These are phyloP conservation scores for Cnidoscolus chayamansa DNA, from an alignment of 441 rosid species.

Conservation along the genomic window DNA sequence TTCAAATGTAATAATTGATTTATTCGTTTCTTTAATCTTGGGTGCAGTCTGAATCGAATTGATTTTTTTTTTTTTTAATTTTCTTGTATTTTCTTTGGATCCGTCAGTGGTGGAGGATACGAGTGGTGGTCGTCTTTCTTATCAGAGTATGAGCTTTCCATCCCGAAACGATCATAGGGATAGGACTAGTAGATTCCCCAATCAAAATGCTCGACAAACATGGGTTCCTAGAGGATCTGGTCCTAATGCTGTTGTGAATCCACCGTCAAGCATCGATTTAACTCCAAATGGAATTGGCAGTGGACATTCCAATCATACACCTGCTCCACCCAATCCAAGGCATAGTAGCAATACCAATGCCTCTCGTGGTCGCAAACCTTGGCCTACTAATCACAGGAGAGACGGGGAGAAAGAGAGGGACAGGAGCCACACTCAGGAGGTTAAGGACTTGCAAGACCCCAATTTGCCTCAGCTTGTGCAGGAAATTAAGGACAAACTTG, in stretches of 20 bases:
- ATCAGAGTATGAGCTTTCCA: constrained; percentile 52
- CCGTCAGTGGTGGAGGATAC: constrained; percentile 18
- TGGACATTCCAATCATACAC: constrained; percentile 19
- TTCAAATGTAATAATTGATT: not conserved
- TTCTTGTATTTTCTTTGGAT: not conserved
- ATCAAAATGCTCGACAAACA: constrained; percentile 47
- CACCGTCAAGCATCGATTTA: constrained; percentile 20
- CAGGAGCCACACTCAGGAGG: constrained; percentile 32
- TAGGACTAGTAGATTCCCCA: constrained; percentile 39
- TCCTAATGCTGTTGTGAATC: constrained; percentile 17
- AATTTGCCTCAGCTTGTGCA: constrained; percentile 91
- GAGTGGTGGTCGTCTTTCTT: constrained; percentile 17
- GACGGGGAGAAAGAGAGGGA: constrained; percentile 40
- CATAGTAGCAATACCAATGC: constrained; percentile 33
- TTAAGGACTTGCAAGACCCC: constrained; percentile 39
- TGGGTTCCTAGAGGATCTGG: constrained; percentile 78
- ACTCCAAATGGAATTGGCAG: constrained; percentile 20
- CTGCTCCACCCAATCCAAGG: constrained; percentile 31
- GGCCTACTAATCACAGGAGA: constrained; percentile 41
- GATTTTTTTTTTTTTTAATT: not conserved
- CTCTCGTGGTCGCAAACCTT: constrained; percentile 28
- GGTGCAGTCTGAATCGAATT: not conserved
- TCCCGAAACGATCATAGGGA: constrained; percentile 52
- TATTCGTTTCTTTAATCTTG: not conserved
- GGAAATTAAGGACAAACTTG: constrained; percentile 86